These are phyloP conservation scores for Camelina neglecta DNA, from an alignment of 345 rosid genomes.

Conservation along the genomic window DNA sequence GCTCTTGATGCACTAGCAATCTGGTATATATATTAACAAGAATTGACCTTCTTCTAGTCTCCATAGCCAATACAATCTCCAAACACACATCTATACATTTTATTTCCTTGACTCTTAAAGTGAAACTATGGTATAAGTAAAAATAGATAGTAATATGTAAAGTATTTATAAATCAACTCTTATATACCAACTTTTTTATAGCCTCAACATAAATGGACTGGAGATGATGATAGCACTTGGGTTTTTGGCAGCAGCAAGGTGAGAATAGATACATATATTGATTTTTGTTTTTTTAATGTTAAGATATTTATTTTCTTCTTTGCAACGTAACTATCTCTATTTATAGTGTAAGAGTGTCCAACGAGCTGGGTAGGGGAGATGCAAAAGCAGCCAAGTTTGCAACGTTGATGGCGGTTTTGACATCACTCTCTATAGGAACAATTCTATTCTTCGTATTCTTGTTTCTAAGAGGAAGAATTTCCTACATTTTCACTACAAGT, in stretches of 20 bases:
- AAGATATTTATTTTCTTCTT: no score
- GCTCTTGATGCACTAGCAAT: conserved; percentile 81
- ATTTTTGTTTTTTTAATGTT: background rate
- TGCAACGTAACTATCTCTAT: background rate
- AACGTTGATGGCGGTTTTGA: conserved; percentile 44
- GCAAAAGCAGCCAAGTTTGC: conserved; percentile 64
- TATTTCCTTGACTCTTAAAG: conserved; percentile 3
- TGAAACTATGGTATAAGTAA: background rate
- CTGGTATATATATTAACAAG: conserved; percentile 57
- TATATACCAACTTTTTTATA: conserved; percentile 28
- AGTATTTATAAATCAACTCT: background rate
- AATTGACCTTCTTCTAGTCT: background rate
- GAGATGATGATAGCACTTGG: conserved; percentile 90
- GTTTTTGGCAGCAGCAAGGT: conserved; percentile 81
- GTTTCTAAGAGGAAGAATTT: conserved; percentile 56
- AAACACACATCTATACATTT: conserved; percentile 4
- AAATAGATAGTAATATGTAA: background rate
- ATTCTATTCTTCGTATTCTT: conserved; percentile 59
- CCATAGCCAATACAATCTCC: background rate
- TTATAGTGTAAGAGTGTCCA: conserved; percentile 76
- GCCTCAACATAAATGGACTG: conserved; percentile 74
- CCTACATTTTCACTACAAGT: conserved; percentile 66
- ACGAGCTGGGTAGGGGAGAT: conserved; percentile 80
- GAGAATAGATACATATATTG: background rate
- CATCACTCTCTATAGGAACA: conserved; percentile 57